Percentiles rank a stretch among this genome's conserved stretches.
phyloP scores from a whole-genome alignment of 495 filamentous ascomycete genomes.

The Hypoxylon crocopeplum region DNA sequence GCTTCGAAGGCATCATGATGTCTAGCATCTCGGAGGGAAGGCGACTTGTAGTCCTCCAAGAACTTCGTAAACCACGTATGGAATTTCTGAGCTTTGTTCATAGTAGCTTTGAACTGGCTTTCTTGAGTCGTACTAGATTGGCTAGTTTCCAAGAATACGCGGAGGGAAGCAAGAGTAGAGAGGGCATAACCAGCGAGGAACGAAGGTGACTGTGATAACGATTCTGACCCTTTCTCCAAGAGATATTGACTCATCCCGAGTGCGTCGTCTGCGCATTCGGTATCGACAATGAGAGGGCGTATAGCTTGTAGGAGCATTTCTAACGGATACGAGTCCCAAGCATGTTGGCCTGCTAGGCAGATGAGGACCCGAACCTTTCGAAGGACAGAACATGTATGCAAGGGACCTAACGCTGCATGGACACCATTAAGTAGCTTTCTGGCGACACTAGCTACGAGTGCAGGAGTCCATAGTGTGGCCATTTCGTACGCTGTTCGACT shows the following conservation, averaged over 20 bases:
- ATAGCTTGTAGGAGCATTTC: conserved; percentile 90
- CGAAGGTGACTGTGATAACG: conserved; percentile 68
- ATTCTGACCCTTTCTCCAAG: conserved; percentile 67
- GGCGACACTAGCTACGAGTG: conserved; percentile 74
- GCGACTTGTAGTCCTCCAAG: conserved; percentile 61
- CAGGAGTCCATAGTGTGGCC: conserved; percentile 75
- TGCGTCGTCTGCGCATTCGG: conserved; percentile 90
- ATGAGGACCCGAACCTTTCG: conserved; percentile 85
- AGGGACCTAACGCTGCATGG: conserved; percentile 83
- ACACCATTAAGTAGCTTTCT: conserved; percentile 80
- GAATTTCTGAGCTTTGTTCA: conserved; percentile 70
- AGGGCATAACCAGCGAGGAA: conserved; percentile 82
- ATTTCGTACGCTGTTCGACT: conserved; percentile 69
- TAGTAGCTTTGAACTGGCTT: conserved; percentile 72
- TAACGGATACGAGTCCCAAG: conserved; percentile 79
- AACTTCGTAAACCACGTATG: conserved; percentile 73
- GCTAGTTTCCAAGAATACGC: conserved; percentile 70
- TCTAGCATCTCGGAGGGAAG: conserved; percentile 52
- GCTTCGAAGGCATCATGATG: conserved; percentile 63
- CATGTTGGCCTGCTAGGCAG: conserved; percentile 73
- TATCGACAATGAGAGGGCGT: conserved; percentile 76
- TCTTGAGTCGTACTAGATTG: conserved; percentile 77
- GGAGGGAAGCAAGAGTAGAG: conserved; percentile 75
- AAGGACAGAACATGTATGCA: conserved; percentile 85
- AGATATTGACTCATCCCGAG: conserved; percentile 89